Conservation (phyloP, 164 flowering plant genomes). For the Vitis labrusca region DNA sequence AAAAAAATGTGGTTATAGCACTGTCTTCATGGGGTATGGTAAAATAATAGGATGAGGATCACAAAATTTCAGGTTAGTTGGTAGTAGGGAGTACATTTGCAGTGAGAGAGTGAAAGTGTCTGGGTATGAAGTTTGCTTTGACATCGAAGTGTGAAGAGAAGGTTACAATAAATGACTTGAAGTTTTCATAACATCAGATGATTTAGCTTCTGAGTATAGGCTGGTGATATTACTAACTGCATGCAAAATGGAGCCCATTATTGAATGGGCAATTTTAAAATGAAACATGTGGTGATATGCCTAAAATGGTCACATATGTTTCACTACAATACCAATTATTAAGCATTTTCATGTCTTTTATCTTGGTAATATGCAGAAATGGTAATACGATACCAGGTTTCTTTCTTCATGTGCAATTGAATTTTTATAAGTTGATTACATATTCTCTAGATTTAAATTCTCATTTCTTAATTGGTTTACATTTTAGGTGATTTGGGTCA, state of each 20-base stretch:
- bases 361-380: neutral
- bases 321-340: neutral
- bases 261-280: too few relatives aligned
- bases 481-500: slow-evolving; percentile 96
- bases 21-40: too few relatives aligned
- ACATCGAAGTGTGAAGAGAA: neutral
- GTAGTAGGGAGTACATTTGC: neutral
- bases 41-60: neutral
- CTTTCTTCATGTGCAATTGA: neutral
- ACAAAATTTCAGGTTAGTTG: neutral
- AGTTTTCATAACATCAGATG: neutral
- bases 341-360: neutral
- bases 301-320: neutral
- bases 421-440: neutral
- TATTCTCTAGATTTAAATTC: neutral
- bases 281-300: too few relatives aligned
- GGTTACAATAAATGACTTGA: neutral
- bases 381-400: neutral
- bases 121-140: neutral
- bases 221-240: neutral
- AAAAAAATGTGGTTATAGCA: too few relatives aligned
- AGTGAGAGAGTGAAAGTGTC: neutral
- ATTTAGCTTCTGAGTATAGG: neutral
- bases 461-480: neutral
- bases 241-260: neutral